Base-by-base conservation (phyloP, 495 filamentous ascomycete genomes). In the Podospora didyma region DNA sequence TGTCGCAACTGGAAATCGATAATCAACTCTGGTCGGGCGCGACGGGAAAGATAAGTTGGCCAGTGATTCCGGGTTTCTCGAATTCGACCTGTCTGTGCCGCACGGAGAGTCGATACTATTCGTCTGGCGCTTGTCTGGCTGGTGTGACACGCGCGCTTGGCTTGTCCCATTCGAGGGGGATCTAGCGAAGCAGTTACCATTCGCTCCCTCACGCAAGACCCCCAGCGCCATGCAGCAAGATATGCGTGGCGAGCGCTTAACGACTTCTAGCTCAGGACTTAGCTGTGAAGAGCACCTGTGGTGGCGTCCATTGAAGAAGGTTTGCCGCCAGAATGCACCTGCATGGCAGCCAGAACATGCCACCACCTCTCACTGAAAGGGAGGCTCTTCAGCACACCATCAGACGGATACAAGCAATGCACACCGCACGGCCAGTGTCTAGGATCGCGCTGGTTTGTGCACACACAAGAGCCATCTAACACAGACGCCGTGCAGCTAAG, bases 291-390 rank as follows among this genome's bases (percentile, higher is more conserved):
- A 34, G 19, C 9, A 35, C 41, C 35, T 50, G 47, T 16, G 19
- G 22, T 12, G 12, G 19, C 6, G 16, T 23, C 22, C 23, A 66
- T 66, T 61, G 63, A n/a, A 60, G 17, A 19, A 12, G n/a, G 34
- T 46, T 66, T 63, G 63, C 57, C 63, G 63, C 63, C 58, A 50
- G 48, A n/a, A 44, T 53, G 39, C 59, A n/a, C n/a, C n/a, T n/a
- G n/a, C n/a, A n/a, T n/a, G n/a, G 63, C 60, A 63, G 60, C 54
- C 49, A 37, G 26, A 31, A 31, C 26, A 31, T 31, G 26, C 26
- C 26, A 31, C 26, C 26, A 31, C 26, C 26, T 31, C 26, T 3
- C 26, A 31, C 26, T 9, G 9, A 4, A 9, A 31, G 26, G 26
- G 26, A 31, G 26, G 26, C 26, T 31, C 26, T 31, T 31, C 26